A percentile compares a stretch with the other conserved stretches of the same genome.
Conservation (phyloP, 306 rosid species). For the Glycine latifolia region DNA sequence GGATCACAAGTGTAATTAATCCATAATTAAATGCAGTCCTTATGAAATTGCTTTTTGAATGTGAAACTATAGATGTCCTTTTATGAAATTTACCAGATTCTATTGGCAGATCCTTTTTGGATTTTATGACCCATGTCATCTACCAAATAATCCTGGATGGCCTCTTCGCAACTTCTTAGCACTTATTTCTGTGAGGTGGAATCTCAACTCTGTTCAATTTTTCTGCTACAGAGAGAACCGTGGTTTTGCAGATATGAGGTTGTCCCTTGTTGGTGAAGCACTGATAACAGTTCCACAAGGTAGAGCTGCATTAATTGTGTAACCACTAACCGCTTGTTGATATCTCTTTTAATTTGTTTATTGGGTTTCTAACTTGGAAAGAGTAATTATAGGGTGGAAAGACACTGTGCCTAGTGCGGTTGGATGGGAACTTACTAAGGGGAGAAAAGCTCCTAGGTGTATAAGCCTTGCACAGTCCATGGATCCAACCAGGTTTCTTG, state of each 20-base stretch:
- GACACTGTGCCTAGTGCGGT: slow-evolving; percentile 70
- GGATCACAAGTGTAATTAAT: neutral
- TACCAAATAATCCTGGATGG: slow-evolving; percentile 92
- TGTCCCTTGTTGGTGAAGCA: slow-evolving; percentile 90
- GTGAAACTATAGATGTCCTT: slow-evolving; percentile 30
- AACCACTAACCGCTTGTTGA: slow-evolving; percentile 35
- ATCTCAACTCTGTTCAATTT: slow-evolving; percentile 72
- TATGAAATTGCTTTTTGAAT: slow-evolving; percentile 36
- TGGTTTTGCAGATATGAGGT: slow-evolving; percentile 86
- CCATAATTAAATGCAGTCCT: neutral
- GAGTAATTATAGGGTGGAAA: slow-evolving; percentile 60
- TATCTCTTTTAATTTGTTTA: slow-evolving; percentile 34
- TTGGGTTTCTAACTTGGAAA: slow-evolving; percentile 44
- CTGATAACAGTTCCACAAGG: slow-evolving; percentile 70
- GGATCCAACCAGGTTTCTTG: slow-evolving; percentile 86
- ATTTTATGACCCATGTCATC: slow-evolving; percentile 95
- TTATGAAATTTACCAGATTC: slow-evolving; percentile 48
- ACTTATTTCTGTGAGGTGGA: slow-evolving; percentile 77
- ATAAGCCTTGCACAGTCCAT: slow-evolving; percentile 91
- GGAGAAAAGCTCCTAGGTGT: slow-evolving; percentile 70
- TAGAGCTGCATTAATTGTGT: slow-evolving; percentile 52
- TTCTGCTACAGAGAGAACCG: slow-evolving; percentile 94
- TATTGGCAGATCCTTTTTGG: slow-evolving; percentile 83
- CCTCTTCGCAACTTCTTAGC: slow-evolving; percentile 96
- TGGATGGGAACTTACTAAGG: slow-evolving; percentile 93